phyloP scores from a whole-genome alignment of 768 basidiomycete genomes.

The Suillus fuscotomentosus region DNA sequence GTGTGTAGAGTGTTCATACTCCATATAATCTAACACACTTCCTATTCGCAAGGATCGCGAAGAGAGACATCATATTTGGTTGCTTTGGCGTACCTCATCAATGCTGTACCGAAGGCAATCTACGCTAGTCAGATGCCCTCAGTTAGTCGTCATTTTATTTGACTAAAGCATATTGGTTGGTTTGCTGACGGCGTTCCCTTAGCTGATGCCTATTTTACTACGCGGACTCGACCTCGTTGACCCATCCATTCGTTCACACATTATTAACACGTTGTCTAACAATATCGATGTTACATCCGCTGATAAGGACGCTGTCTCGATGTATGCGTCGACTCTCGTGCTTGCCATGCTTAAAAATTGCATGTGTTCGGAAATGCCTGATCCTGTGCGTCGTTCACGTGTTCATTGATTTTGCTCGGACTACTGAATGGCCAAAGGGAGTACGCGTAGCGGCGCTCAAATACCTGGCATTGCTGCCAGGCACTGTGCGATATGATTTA shows the following conservation, averaged over 20 bases:
- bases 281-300: conserved; percentile 61
- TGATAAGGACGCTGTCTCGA: conserved; percentile 51
- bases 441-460: conserved; percentile 75
- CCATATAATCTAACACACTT: not conserved
- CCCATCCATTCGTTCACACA: conserved; percentile 68
- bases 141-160: conserved; percentile 33
- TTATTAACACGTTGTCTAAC: conserved; percentile 75
- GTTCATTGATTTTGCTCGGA: not conserved
- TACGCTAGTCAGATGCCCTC: conserved; percentile 67
- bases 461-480: conserved; percentile 73
- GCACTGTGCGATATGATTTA: conserved; percentile 74
- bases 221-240: conserved; percentile 81
- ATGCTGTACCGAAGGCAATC: conserved; percentile 72
- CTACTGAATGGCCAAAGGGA: conserved; percentile 43
- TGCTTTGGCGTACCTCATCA: conserved; percentile 79
- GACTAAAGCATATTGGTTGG: not conserved
- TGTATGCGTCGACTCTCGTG: conserved; percentile 72
- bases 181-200: not conserved
- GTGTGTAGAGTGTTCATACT: conserved; percentile 33
- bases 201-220: conserved; percentile 89
- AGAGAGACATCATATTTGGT: conserved; percentile 74
- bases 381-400: conserved; percentile 44
- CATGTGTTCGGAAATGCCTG: conserved; percentile 47
- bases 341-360: conserved; percentile 69
- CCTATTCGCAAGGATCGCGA: conserved; percentile 38